Conservation (phyloP, 345 rosid species). For the Hibiscus trionum region DNA sequence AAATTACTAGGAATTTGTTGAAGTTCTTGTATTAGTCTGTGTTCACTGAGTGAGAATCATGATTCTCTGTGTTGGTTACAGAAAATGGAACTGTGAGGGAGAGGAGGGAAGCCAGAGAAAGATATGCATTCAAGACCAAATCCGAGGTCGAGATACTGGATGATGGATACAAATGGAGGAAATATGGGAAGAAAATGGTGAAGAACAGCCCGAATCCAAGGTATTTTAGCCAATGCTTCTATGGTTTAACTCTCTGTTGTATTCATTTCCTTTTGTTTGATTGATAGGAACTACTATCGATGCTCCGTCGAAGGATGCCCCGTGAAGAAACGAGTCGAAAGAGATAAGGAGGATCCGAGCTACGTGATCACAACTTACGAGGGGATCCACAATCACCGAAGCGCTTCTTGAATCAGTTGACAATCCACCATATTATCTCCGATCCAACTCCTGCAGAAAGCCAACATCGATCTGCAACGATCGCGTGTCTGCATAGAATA, state of each 20-base stretch:
- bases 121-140: constrained; percentile 70
- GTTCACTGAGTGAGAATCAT: not conserved
- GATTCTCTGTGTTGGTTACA: not conserved
- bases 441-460: constrained; percentile 7
- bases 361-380: constrained; percentile 86
- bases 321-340: constrained; percentile 88
- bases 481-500: not conserved
- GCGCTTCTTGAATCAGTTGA: constrained; percentile 9
- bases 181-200: constrained; percentile 96
- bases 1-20: not conserved
- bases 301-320: constrained; percentile 72
- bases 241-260: not conserved
- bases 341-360: constrained; percentile 61
- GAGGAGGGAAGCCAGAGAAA: constrained; percentile 40
- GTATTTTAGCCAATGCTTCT: constrained; percentile 22
- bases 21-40: not conserved
- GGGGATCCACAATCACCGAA: constrained; percentile 61
- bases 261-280: not conserved
- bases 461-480: not conserved
- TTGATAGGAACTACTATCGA: constrained; percentile 69
- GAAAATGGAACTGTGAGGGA: constrained; percentile 25
- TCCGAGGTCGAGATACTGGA: constrained; percentile 77
- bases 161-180: constrained; percentile 94
- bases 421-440: not conserved
- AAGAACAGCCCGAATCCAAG: constrained; percentile 91